Base-by-base conservation (phyloP, 352 stramenopile species). In the Globisporangium canariense region DNA sequence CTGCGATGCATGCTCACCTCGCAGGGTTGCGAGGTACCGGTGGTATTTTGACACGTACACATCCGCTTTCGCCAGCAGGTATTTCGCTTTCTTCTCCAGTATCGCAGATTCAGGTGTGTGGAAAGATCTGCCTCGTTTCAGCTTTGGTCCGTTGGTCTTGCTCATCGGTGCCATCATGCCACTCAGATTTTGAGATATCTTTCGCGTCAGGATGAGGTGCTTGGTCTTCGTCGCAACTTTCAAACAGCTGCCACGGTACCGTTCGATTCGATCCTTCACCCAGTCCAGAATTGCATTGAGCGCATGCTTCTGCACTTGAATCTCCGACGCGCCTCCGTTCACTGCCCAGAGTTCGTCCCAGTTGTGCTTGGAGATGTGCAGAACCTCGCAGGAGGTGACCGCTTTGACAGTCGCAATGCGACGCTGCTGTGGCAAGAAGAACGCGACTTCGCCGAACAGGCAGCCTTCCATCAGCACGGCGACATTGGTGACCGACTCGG, bases 361-460 rank as follows among this genome's bases (percentile, higher is more conserved):
- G 9, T 77, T 68, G 34, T 83, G 63, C 49, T 88, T 90, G 3
- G 75, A 74, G 10, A 92, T 77, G 58, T 86, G 71, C 0, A 92
- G 60, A 1, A 92, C 75, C 57, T 90, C 83, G 41, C 82, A 93
- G 0, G 79, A 78, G 3, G 75, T 83, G 0, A 74, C 81, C 0
- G 84, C 80, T 30, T 80, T 77, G 9, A 93, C 82, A 0, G 74
- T 89, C 18, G 82, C 84, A 25, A 89, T 71, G 1, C 84, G 74
- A n/a, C 71, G 77, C 30, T 93, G 82, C 0, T 62, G 58, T 0
- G 78, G 71, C 2, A 94, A 32, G 54, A 93, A 91, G 63, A 93
- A 90, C 2, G 73, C 78, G 14, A 91, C 50, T 62, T 93, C 84
- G 0, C 84, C 84, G 47, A 93, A 93, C 14, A 91, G 41, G 13